These are phyloP conservation scores for Skeletonema tropicum DNA, from an alignment of 108 stramenopile genomes.

Conservation along the genomic window DNA sequence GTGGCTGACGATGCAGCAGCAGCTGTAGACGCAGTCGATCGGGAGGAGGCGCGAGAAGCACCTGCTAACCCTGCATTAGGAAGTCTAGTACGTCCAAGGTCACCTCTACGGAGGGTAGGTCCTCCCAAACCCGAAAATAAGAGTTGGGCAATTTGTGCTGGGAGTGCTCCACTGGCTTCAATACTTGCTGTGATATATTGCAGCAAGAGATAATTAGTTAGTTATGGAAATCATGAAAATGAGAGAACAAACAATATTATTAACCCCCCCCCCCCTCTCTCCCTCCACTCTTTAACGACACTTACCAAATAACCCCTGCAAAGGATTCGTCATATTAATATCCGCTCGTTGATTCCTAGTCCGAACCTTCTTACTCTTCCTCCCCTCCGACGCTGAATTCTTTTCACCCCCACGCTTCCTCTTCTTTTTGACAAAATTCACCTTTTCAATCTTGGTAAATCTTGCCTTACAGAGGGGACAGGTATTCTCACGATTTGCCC, in stretches of 20 bases:
- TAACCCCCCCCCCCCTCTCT: too few relatives aligned
- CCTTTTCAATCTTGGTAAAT: conserved; percentile 79
- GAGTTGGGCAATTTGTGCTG: conserved; percentile 50
- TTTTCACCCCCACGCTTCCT: conserved; percentile 2
- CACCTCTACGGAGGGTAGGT: conserved; percentile 12
- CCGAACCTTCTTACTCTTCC: conserved; percentile 70
- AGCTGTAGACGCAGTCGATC: background rate
- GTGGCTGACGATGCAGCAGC: background rate
- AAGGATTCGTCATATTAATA: conserved; percentile 22
- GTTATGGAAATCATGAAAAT: background rate
- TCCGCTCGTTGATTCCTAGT: conserved; percentile 72
- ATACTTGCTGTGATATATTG: conserved; percentile 17
- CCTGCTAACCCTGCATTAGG: background rate
- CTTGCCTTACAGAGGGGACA: conserved; percentile 89
- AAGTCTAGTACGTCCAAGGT: background rate
- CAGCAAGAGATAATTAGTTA: background rate
- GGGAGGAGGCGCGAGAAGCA: conserved; percentile 12
- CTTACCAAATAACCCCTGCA: conserved; percentile 48
- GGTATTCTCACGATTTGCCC: conserved; percentile 87
- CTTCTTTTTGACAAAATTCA: conserved; percentile 34
- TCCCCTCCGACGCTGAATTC: conserved; percentile 2
- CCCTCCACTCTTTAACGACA: background rate
- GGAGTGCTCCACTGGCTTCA: conserved; percentile 43
- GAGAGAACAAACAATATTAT: background rate
- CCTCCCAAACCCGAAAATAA: conserved; percentile 50